Evolutionary conservation across 345 rosid genomes (phyloP), one percentile per base, ranked within the genome.

Genomic region (Eucalyptus curtisii): DNA sequence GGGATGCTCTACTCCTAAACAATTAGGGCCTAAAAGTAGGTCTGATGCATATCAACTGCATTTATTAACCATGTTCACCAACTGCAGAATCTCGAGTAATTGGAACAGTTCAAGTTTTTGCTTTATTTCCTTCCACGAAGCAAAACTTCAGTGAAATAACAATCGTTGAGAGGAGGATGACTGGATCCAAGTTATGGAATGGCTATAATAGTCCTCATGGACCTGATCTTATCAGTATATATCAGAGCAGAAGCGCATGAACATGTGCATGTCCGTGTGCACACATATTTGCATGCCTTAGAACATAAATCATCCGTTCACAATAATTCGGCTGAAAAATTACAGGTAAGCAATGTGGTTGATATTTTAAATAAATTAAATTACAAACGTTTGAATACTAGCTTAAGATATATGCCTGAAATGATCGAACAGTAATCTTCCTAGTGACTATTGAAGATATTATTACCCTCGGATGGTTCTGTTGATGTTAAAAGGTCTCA

Each of bases 181-280:
- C 1, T 0, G 17, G 4, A n/a, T 7, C 37, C 10, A n/a, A n/a
- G 20, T 64, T 1, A 13, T 64, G n/a, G 37, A 30, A 30, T 64
- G 37, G 33, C 76, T n/a, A 64, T 64, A n/a, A 4, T 64, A 64
- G 7, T 64, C 37, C 37, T 64, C 76, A 61, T 64, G 37, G 37
- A 64, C 76, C 76, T 64, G 37, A n/a, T 4, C 9, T 64, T n/a
- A 64, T 64, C 20, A n/a, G 10, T n/a, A 13, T 30, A 7, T 61
- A 13, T 9, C 71, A 7, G 71, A 64, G 33, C 19, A n/a, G 5
- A 64, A 16, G 71, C 33, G 3, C 71, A 64, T n/a, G 71, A 13
- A 13, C 37, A 64, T 64, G 71, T 64, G 71, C 37, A 64, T 64
- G 37, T 64, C 71, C 4, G 2, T 64, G 19, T 14, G 37, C 19